Base-by-base conservation (phyloP, 169 alveolate species). In the Eimeria nieschulzi region DNA sequence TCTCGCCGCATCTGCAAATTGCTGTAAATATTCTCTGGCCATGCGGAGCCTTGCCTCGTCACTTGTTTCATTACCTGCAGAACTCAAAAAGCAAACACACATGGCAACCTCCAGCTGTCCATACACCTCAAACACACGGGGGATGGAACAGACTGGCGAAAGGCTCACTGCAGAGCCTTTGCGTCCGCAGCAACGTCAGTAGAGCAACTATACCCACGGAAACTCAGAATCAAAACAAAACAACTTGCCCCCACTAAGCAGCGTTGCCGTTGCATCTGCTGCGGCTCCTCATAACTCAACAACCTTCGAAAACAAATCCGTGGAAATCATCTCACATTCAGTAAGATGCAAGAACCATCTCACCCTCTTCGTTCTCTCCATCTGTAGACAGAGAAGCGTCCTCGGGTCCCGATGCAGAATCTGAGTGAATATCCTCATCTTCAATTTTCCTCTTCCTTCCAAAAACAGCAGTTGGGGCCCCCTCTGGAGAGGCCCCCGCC, bases 41-140 rank as follows among this genome's bases (percentile, higher is more conserved):
- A 86, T 10, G 63, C 92, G 85, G 26, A 86, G 85, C 21, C 92
- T 84, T 0, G 53, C 84, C 85, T 86, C 92, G 83, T 86, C 92
- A 12, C 73, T 39, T 56, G 87, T 79, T 56, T 56, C 87, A 3
- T n/a, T 72, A 2, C 61, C 87, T 79, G 87, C 56, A 10, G 33
- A 9, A n/a, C 73, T n/a, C n/a, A n/a, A n/a, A n/a, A n/a, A n/a
- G n/a, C n/a, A n/a, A n/a, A n/a, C n/a, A n/a, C n/a, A n/a, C n/a
- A n/a, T n/a, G n/a, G n/a, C n/a, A n/a, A n/a, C n/a, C n/a, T n/a
- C n/a, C n/a, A n/a, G n/a, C n/a, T n/a, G n/a, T n/a, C n/a, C n/a
- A n/a, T n/a, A n/a, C n/a, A n/a, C n/a, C n/a, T n/a, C n/a, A n/a
- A n/a, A n/a, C n/a, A n/a, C n/a, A n/a, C n/a, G n/a, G n/a, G n/a